Base-by-base conservation (phyloP, 306 rosid species). In the Lablab purpureus region DNA sequence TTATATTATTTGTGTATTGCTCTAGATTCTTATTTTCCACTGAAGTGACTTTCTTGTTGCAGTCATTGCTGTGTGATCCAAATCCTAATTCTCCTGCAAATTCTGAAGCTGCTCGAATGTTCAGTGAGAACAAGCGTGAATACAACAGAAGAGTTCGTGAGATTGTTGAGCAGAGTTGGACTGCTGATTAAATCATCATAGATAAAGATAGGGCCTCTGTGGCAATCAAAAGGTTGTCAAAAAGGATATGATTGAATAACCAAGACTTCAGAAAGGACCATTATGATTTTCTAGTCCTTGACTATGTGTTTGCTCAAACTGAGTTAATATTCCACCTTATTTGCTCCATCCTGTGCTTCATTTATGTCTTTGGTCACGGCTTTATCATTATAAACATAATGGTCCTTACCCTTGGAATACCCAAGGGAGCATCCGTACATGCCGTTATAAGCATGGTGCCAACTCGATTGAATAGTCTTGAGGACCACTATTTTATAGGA, bases 161-260 rank as follows among this genome's bases (percentile, higher is more conserved):
- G 82, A 91, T 91, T 69, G 99, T 95, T 36, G 98, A 95, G 93
- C 99, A 93, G 92, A 95, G 99, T 79, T 95, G 99, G 99, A 93
- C 99, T 58, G 99, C 99, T 75, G 99, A 95, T 85, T 95, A 88
- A 40, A 83, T 76, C 34, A 55, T 54, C 41, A 19, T 47, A 32
- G 36, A 4, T 6, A 25, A 25, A 70, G 43, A 62, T 15, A 30
- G 62, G 84, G 69, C 64, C 37, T 79, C 69, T 56, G 32, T 46
- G 72, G 78, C 80, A 67, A 87, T 69, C 25, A 73, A 82, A 88
- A 73, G 81, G 75, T 77, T 76, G 81, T 82, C 74, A 65, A 66
- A 66, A 76, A 82, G 73, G 76, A 68, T 87, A 59, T 85, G 82
- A 89, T 88, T 88, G 80, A 87, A 77, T 92, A 79, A 88, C 86